A percentile compares a stretch with the other conserved stretches of the same genome.
Evolutionary conservation across 345 rosid species (phyloP).

Genomic region (Corchorus capsularis): DNA sequence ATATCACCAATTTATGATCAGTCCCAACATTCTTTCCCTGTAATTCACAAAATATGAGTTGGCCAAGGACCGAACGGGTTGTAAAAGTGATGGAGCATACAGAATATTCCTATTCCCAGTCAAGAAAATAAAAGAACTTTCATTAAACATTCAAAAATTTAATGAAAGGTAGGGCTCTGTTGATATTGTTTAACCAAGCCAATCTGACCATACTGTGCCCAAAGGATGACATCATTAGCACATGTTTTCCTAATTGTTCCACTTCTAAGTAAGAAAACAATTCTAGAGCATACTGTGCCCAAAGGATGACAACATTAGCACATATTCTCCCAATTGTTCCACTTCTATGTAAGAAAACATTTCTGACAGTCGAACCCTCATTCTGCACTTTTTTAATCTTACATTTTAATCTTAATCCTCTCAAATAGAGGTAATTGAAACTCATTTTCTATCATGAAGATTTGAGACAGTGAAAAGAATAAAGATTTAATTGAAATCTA

Average conservation of each 20-base stretch:
- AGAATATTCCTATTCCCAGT: not conserved
- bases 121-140: not conserved
- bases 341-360: slow-evolving; percentile 3
- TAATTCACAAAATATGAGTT: slow-evolving; percentile 20
- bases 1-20: slow-evolving; percentile 55
- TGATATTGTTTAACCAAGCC: not conserved
- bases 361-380: not conserved
- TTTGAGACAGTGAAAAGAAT: too few species aligned
- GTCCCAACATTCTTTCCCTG: slow-evolving; percentile 97
- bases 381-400: not conserved
- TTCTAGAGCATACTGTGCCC: not conserved
- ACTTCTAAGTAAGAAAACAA: too few species aligned
- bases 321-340: not conserved
- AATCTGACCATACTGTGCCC: too few species aligned
- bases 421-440: too few species aligned
- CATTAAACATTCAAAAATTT: slow-evolving; percentile 2
- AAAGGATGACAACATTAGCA: not conserved
- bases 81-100: not conserved
- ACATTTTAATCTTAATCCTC: too few species aligned
- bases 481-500: too few species aligned
- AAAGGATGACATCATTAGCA: too few species aligned
- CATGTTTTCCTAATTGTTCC: too few species aligned
- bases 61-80: not conserved
- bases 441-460: too few species aligned
- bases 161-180: not conserved